Base-by-base conservation (phyloP, 23 red algal species). In the Chondrus crispus region DNA sequence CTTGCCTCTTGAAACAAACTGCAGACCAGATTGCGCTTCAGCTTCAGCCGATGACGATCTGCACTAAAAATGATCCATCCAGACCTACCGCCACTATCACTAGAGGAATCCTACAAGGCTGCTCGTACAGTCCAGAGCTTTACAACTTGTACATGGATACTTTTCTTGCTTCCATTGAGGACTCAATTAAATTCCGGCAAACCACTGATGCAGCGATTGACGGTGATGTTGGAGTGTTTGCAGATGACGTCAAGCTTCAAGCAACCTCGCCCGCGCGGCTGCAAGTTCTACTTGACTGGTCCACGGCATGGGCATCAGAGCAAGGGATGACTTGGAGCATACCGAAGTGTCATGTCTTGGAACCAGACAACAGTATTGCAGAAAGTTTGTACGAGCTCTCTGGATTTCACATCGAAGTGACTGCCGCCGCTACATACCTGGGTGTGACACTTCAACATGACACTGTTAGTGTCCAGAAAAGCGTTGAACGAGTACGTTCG, bases 71-170 rank as follows among this genome's bases (percentile, higher is more conserved):
- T 48, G 71, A 77, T 37, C n/a, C 32, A 22, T 2, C 71, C 9
- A 38, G 44, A 42, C 32, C 13, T 14, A 48, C 44, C 22, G 71
- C 26, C 26, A 38, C 1, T 39, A 37, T 77, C 1, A 48, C n/a
- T 24, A 24, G 71, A 14, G 71, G 71, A 37, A 37, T 77, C 71
- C 71, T 20, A 10, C 71, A 1, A 48, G 71, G 71, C 1, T 24
- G 26, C 38, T 1, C 26, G 9, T 48, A 24, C 71, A 77, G 71
- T 37, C 71, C 5, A 33, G 43, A 26, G 0, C 22, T 77, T 20
- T 46, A 46, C 71, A 77, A 44, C 44, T 24, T 77, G 44, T 77
- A 77, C 44, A 77, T 77, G 71, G 71, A 77, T 20, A 46, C 71
- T 26, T 48, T 35, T 37, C 9, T 1, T 42, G 71, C 32, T 0